These are phyloP conservation scores for Fusarium pseudonygamai DNA, from an alignment of 2,329 filamentous ascomycete species.

Conservation along the genomic window DNA sequence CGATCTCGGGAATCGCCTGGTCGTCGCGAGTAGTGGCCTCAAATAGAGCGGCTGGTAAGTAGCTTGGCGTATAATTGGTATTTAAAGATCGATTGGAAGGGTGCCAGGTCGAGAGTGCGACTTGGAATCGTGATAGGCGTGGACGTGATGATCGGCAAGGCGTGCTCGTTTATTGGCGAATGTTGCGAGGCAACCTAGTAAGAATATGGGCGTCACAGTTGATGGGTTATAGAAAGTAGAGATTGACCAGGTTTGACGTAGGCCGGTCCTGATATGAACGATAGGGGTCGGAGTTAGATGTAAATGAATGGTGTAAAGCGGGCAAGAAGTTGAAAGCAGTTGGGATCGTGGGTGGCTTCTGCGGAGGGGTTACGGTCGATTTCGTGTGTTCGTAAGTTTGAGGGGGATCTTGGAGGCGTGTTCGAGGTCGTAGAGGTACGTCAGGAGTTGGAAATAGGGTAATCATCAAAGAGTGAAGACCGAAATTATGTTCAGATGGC, in stretches of 20 bases:
- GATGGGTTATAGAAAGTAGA: background rate
- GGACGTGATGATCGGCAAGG: background rate
- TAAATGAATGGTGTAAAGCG: slow-evolving; percentile 27
- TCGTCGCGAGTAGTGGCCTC: background rate
- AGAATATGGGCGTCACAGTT: background rate
- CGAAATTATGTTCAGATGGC: slow-evolving; percentile 26
- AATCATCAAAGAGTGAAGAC: slow-evolving; percentile 17
- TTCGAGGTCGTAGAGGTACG: background rate
- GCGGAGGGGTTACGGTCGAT: background rate
- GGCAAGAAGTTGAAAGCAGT: slow-evolving; percentile 7
- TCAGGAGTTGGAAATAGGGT: background rate
- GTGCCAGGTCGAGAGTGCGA: background rate
- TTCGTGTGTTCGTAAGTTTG: background rate
- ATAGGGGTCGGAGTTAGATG: slow-evolving; percentile 13
- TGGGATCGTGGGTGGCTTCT: background rate
- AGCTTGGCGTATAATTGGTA: background rate
- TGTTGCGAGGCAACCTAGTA: slow-evolving; percentile 2
- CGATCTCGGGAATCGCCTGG: slow-evolving; percentile 30
- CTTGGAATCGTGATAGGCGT: background rate
- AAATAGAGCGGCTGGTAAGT: background rate
- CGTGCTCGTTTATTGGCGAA: background rate
- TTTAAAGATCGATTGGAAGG: background rate
- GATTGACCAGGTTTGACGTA: background rate
- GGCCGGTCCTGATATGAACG: slow-evolving; percentile 4
- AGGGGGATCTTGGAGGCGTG: background rate